Evolutionary conservation across 768 basidiomycete genomes (phyloP), one percentile per base, ranked within the genome.

Genomic region (Lanmaoa pseudosensibilis): DNA sequence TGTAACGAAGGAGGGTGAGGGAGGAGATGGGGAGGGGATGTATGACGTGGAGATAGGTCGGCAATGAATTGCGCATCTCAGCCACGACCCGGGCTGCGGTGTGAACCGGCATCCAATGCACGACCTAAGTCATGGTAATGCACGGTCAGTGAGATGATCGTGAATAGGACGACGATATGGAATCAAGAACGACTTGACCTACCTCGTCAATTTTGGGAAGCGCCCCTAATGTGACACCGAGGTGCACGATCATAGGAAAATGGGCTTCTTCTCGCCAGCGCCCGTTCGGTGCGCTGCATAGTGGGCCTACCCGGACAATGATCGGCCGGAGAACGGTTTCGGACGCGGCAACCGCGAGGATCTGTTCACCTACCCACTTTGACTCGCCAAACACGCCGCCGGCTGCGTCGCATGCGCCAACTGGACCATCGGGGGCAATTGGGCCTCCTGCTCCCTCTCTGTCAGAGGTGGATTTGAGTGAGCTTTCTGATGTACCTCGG

Each of bases 241-340:
- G 59, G 45, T 59, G 60, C 5, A 77, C 68, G 34, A 78, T 59
- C 27, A 62, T 56, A 7, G 77, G 78, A n/a, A 77, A 56, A 67
- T 70, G 75, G 38, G 78, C 73, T 21, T 61, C 54, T 33, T 66
- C 61, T 32, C 77, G 74, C 78, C 77, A 78, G 27, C 65, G 65
- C 1, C 78, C 78, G 50, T 72, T 74, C 1, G 40, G 37, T 16
- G 67, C 69, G 8, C 78, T 74, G 13, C 66, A 64, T 0, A 79
- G 60, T 50, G 75, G 75, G 5, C 78, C 77, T 0, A 75, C 62
- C 46, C 78, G 75, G 37, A 77, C 41, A 11, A 68, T 59, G 30
- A 73, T 63, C 2, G 60, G 63, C 60, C 60, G 65, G 52, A 66
- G 56, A 46, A 57, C 46, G 12, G 66, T 62, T 34, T 52, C 21